Percentiles rank a stretch among this genome's conserved stretches.
Conservation (phyloP, 345 rosid species). For the Pelargonium nanum region DNA sequence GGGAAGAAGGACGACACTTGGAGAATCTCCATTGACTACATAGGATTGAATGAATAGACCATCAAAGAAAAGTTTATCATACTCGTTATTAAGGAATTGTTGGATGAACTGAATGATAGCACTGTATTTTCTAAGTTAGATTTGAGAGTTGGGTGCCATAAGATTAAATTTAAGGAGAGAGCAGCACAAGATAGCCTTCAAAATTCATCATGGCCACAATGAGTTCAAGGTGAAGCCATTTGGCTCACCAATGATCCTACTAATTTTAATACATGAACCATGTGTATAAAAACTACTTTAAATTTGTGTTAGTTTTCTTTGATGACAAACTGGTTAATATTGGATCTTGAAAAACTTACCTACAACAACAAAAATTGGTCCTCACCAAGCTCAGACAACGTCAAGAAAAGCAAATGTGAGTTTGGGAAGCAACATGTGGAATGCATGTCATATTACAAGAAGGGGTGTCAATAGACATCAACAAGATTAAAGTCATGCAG, state of each 20-base stretch:
- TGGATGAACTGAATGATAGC: background rate
- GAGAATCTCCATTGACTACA: background rate
- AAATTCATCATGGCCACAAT: background rate
- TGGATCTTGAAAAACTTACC: no score
- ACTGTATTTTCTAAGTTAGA: background rate
- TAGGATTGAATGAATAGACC: background rate
- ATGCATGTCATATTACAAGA: no score
- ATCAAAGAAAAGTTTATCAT: background rate
- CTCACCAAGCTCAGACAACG: no score
- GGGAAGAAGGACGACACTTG: background rate
- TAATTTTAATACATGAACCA: background rate
- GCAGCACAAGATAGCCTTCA: background rate
- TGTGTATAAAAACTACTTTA: background rate
- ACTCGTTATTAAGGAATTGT: background rate
- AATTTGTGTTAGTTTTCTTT: background rate
- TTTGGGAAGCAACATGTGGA: no score
- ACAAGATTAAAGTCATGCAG: no score
- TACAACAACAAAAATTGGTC: no score
- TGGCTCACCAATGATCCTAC: conserved; percentile 1
- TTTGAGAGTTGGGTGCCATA: background rate
- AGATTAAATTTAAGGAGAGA: background rate
- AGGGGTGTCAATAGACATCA: no score
- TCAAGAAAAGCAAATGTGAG: no score
- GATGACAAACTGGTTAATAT: no score
- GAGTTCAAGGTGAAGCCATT: background rate